Base-by-base conservation (phyloP, 768 basidiomycete genomes). In the Xerocomus spinulosus region DNA sequence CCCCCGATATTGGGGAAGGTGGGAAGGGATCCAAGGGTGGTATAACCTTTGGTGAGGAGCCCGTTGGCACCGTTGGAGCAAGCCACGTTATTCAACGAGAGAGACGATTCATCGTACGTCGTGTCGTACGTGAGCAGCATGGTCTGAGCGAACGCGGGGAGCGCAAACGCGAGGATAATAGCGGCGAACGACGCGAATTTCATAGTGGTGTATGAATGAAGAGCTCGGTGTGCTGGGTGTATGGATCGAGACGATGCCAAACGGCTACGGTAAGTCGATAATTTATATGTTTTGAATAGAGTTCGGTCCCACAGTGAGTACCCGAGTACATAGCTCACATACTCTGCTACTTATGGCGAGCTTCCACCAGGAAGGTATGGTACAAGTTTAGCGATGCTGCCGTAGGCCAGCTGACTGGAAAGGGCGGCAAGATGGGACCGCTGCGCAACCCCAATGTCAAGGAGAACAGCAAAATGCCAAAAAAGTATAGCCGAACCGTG, bases 41-140 rank as follows among this genome's bases (percentile, higher is more conserved):
- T 71, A 63, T 69, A 83, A 17, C 58, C 71, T 18, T 39, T 63
- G 12, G 71, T 70, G 10, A 72, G 30, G 18, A 85, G 67, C 9
- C 82, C 82, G 45, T 81, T 68, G n/a, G 61, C 48, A 7, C 82
- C 81, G 52, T 77, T 66, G 1, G 77, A 79, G 67, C 80, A 82
- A 35, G 73, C 68, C 32, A 78, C 72, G 6, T 55, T 63, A 55
- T 59, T 46, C 36, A 67, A 55, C 5, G 18, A 83, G 67, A 9
- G 75, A 75, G 37, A 3, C 49, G 58, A 45, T 9, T 72, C 63
- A 65, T 83, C 84, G 63, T 80, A 85, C 3, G 63, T 46, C 15
- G 64, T 37, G 66, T 83, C 80, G 54, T 69, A 83, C 2, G 66
- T 57, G 42, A 74, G 56, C n/a, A 3, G 62, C 62, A n/a, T 56